Evolutionary conservation across 1,284 basidiomycete genomes (phyloP).

Genomic region (Kwoniella shivajii): DNA sequence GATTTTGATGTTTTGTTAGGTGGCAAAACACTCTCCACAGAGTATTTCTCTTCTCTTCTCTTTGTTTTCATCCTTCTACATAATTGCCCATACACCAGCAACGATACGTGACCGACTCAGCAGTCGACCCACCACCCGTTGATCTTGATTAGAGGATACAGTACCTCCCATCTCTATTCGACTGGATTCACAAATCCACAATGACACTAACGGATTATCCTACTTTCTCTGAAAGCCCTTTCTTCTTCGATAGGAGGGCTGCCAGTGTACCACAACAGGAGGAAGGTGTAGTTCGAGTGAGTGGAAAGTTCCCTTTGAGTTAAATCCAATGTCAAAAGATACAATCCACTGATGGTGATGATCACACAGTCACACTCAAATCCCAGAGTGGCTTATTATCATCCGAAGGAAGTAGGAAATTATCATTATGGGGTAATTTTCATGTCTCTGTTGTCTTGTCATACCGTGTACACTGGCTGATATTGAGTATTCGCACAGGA

Average conservation of each 20-base stretch:
- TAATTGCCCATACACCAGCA: too few relatives aligned
- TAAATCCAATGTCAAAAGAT: not conserved
- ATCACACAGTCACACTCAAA: slow-evolving; percentile 71
- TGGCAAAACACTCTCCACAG: too few relatives aligned
- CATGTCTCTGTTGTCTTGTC: not conserved
- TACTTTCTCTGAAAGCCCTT: slow-evolving; percentile 55
- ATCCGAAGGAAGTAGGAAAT: slow-evolving; percentile 88
- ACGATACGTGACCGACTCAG: too few relatives aligned
- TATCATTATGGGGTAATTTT: slow-evolving; percentile 87
- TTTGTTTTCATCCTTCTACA: too few relatives aligned
- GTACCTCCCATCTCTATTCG: not conserved
- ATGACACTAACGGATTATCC: slow-evolving; percentile 34
- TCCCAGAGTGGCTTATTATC: slow-evolving; percentile 92
- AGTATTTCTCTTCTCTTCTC: too few relatives aligned
- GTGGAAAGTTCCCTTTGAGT: slow-evolving; percentile 8
- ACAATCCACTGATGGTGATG: not conserved
- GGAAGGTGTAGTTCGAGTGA: slow-evolving; percentile 43
- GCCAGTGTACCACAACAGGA: slow-evolving; percentile 47
- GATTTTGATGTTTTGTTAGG: too few relatives aligned
- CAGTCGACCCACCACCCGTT: too few relatives aligned
- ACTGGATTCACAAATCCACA: not conserved
- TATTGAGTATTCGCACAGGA: slow-evolving; percentile 61
- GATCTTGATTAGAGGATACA: too few relatives aligned
- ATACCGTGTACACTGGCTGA: slow-evolving; percentile 16
- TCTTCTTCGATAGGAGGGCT: slow-evolving; percentile 52